Percentiles rank a stretch among this genome's conserved stretches.
Evolutionary conservation across 2,329 filamentous ascomycete genomes (phyloP).

Genomic region (Fusarium dlaminii): DNA sequence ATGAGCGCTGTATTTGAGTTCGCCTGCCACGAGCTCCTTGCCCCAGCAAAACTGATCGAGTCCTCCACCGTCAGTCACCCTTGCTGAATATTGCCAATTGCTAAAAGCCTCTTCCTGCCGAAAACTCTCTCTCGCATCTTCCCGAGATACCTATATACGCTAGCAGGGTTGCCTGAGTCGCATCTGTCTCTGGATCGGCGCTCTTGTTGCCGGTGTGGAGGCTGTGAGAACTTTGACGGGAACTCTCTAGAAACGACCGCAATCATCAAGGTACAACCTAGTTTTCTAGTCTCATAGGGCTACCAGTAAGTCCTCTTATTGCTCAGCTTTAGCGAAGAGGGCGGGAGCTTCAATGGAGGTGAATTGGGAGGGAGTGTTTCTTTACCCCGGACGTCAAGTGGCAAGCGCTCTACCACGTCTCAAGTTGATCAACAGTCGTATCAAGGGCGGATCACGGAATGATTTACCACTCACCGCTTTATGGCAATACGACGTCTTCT

Average conservation of each 20-base stretch:
- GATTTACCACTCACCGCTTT: slow-evolving; percentile 21
- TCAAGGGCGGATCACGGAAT: slow-evolving; percentile 20
- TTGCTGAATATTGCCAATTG: background rate
- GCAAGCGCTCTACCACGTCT: slow-evolving; percentile 7
- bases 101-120: background rate
- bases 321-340: background rate
- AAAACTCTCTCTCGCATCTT: slow-evolving; percentile 3
- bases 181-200: background rate
- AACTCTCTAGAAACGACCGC: background rate
- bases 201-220: background rate
- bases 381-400: slow-evolving; percentile 1
- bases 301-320: background rate
- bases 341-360: background rate
- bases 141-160: background rate
- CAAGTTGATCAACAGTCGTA: slow-evolving; percentile 22
- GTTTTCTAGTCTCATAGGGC: background rate
- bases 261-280: background rate
- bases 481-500: slow-evolving; percentile 21
- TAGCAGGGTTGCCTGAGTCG: slow-evolving; percentile 7
- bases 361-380: slow-evolving; percentile 1
- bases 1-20: background rate
- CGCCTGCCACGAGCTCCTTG: background rate
- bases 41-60: background rate
- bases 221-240: background rate
- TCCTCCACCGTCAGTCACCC: background rate